Conservation (phyloP, 371 early-diverging fungal genomes). For the Mortierella sp. region DNA sequence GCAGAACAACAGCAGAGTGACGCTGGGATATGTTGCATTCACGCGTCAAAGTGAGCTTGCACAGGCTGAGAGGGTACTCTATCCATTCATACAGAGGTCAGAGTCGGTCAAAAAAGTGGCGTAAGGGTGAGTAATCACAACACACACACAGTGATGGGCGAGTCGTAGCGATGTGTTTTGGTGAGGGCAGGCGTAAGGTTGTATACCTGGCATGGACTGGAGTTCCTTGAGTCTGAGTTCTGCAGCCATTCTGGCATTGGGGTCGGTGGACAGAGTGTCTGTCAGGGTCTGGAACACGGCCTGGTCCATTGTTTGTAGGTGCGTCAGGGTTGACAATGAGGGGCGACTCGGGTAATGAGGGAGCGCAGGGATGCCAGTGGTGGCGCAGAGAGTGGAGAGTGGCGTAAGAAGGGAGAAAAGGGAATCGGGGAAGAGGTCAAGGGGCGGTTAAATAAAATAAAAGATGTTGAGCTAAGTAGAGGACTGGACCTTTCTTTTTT, state of each 20-base stretch:
- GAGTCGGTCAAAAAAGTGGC: neutral
- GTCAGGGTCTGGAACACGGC: constrained; percentile 79
- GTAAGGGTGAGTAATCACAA: neutral
- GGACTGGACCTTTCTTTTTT: neutral
- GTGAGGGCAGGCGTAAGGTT: neutral
- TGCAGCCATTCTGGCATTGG: constrained; percentile 73
- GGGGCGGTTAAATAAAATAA: neutral
- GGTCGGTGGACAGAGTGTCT: constrained; percentile 76
- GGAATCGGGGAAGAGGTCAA: neutral
- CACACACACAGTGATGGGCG: too few species aligned
- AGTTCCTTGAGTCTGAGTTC: constrained; percentile 81
- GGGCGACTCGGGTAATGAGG: neutral
- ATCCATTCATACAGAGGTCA: neutral
- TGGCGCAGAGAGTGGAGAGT: neutral
- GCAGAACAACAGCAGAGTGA: constrained; percentile 82
- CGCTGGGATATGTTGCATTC: constrained; percentile 75
- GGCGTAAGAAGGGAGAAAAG: neutral
- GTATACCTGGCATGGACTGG: constrained; percentile 69
- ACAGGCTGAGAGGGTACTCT: constrained; percentile 77
- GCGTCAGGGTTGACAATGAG: neutral
- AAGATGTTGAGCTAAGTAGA: neutral
- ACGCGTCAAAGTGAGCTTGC: constrained; percentile 73
- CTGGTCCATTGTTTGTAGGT: constrained; percentile 72
- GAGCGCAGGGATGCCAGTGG: neutral
- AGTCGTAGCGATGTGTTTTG: too few species aligned